These are phyloP conservation scores for Ceriops zippeliana DNA, from an alignment of 345 rosid species.

Conservation along the genomic window DNA sequence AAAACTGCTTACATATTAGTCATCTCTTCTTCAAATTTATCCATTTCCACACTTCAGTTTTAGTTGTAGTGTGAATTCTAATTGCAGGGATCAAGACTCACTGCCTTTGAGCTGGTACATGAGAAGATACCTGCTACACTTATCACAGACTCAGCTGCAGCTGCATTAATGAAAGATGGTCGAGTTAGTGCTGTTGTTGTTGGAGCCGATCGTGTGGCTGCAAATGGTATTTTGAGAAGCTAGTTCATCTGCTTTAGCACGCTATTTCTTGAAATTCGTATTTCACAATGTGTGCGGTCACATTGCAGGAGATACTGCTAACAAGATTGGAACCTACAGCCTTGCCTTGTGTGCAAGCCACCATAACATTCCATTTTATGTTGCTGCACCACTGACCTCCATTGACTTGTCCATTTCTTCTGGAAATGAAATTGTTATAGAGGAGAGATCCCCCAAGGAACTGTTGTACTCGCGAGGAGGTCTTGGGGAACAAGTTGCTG, in stretches of 20 bases:
- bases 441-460: slow-evolving; percentile 78
- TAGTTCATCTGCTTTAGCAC: slow-evolving; percentile 8
- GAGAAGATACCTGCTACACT: slow-evolving; percentile 88
- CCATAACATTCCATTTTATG: slow-evolving; percentile 71
- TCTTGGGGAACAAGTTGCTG: slow-evolving; percentile 95
- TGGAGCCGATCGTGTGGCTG: slow-evolving; percentile 94
- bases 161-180: slow-evolving; percentile 78
- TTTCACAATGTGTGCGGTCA: slow-evolving; percentile 2
- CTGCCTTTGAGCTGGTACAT: slow-evolving; percentile 91
- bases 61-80: not conserved
- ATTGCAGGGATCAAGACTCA: slow-evolving; percentile 87
- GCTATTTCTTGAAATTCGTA: slow-evolving; percentile 2
- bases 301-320: slow-evolving; percentile 82
- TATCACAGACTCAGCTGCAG: slow-evolving; percentile 90
- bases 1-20: too few relatives aligned
- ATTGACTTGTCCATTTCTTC: slow-evolving; percentile 73
- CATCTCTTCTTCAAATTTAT: too few relatives aligned
- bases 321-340: slow-evolving; percentile 96
- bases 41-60: not conserved
- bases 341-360: slow-evolving; percentile 75
- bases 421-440: slow-evolving; percentile 72
- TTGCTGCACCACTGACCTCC: slow-evolving; percentile 91
- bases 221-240: slow-evolving; percentile 55
- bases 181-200: slow-evolving; percentile 75
- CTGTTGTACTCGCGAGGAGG: slow-evolving; percentile 74